A percentile compares a stretch with the other conserved stretches of the same genome.
Conservation (phyloP, 2,329 filamentous ascomycete species). For the Fusarium azukiicola region DNA sequence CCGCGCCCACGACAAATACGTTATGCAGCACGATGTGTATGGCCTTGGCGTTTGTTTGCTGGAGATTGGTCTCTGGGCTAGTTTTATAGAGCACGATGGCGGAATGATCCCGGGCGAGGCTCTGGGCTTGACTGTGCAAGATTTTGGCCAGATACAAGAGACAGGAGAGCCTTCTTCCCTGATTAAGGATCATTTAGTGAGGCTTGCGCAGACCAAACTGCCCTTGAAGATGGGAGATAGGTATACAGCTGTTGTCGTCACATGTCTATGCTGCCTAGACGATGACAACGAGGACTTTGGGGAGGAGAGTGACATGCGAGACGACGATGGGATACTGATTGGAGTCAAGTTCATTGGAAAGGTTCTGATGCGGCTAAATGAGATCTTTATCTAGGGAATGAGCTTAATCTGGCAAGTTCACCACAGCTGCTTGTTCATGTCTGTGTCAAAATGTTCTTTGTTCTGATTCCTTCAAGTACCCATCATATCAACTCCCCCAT, state of each 20-base stretch:
- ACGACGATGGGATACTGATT: constrained; percentile 56
- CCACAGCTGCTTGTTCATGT: too few relatives aligned
- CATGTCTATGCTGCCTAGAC: constrained; percentile 61
- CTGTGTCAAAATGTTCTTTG: background rate
- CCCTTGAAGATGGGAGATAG: constrained; percentile 52
- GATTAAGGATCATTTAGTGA: background rate
- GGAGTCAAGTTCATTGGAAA: constrained; percentile 57
- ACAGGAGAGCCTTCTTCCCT: background rate
- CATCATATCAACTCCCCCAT: background rate
- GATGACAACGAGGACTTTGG: constrained; percentile 55
- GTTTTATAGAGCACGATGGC: constrained; percentile 51
- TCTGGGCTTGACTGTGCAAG: background rate
- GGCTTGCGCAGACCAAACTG: background rate
- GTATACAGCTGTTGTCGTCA: constrained; percentile 56
- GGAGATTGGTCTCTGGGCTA: constrained; percentile 72
- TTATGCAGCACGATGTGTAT: constrained; percentile 78
- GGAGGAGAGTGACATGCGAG: constrained; percentile 48
- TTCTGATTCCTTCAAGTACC: background rate
- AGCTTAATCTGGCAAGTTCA: background rate
- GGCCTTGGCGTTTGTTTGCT: constrained; percentile 75
- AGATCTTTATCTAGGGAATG: constrained; percentile 14
- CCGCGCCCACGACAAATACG: constrained; percentile 63
- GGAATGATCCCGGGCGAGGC: background rate
- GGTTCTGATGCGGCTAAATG: constrained; percentile 38
- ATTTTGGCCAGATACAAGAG: constrained; percentile 2